Percentiles rank a stretch among this genome's conserved stretches.
These are phyloP conservation scores for Chiua sp. DNA, from an alignment of 1,284 basidiomycete genomes.

Conservation along the genomic window DNA sequence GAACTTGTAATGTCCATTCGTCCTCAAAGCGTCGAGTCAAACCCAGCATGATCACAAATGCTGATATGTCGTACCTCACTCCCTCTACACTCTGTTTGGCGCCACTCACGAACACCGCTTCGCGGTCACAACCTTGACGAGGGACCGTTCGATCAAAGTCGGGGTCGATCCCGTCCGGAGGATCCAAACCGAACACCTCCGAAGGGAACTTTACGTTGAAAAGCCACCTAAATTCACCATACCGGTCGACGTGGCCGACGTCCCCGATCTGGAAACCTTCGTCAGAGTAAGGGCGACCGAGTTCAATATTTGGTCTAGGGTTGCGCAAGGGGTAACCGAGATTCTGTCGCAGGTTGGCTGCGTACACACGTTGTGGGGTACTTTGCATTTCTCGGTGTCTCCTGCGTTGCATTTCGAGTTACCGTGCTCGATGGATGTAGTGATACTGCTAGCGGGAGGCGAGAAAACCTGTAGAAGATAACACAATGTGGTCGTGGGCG, in stretches of 20 bases:
- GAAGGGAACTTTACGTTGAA: slow-evolving; percentile 10
- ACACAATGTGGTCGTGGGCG: neutral
- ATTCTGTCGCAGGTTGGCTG: slow-evolving; percentile 7
- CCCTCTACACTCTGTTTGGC: neutral
- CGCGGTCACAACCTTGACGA: neutral
- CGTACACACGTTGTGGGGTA: slow-evolving; percentile 4
- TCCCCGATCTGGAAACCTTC: slow-evolving; percentile 14
- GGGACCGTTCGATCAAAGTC: neutral
- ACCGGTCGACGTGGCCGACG: slow-evolving; percentile 3
- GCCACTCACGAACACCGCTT: slow-evolving; percentile 1
- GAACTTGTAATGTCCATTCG: slow-evolving; percentile 9
- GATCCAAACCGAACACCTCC: neutral
- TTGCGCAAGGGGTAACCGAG: slow-evolving; percentile 12
- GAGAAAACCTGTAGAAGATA: neutral
- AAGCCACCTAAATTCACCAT: slow-evolving; percentile 8
- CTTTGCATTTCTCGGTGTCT: neutral
- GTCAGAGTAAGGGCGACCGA: neutral
- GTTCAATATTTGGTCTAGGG: slow-evolving; percentile 1
- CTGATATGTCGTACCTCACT: neutral
- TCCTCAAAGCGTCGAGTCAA: neutral
- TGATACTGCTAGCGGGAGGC: neutral
- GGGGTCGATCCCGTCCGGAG: neutral
- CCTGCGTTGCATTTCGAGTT: too few species aligned
- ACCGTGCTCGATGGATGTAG: neutral
- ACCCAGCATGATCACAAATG: neutral